Evolutionary conservation across 345 rosid species (phyloP), one percentile per base, ranked within the genome.

Genomic region (Lepidium didymum): DNA sequence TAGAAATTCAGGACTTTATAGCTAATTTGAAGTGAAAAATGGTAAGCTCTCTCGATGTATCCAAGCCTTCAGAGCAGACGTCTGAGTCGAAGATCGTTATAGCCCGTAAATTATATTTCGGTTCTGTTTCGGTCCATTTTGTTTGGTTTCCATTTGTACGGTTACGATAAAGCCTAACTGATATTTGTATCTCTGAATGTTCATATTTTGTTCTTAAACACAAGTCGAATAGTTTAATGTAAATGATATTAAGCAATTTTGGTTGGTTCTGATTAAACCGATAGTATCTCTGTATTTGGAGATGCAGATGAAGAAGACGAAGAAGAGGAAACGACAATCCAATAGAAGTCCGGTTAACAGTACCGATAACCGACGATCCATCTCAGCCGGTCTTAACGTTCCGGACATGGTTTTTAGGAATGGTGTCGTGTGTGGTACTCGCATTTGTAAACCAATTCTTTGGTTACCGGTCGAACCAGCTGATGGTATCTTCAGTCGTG

Each of bases 301-400:
- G 66, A 31, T 42, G 33, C 33, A 51, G 73, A 52, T 12, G 77
- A 73, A 15, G 73, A 51, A 8, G 16, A 40, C 5, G 70, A 52
- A 18, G 82, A 76, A 37, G 78, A 77, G n/a, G n/a, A 27, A 69
- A 86, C 50, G 83, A 82, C 41, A 73, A 8, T 79, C 94, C 91
- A 5, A 81, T 88, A 3, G 89, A 84, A 73, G 94, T 86, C 44
- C 74, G 86, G 54, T 72, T 88, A 35, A 82, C 86, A 0, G 85
- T 86, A 47, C 82, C 86, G 0, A 72, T 75, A 14, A 80, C 75
- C 4, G 85, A 86, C 46, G 85, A 86, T 51, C 86, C 84, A 0
- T 37, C 81, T 4, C 36, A 67, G 1, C 75, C 80, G 1, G 86
- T 64, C 0, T 37, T 87, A 10, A 86, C 86, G 1, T 81, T 88